Base-by-base conservation (phyloP, 352 stramenopile species). In the Globisporangium cystogenes region DNA sequence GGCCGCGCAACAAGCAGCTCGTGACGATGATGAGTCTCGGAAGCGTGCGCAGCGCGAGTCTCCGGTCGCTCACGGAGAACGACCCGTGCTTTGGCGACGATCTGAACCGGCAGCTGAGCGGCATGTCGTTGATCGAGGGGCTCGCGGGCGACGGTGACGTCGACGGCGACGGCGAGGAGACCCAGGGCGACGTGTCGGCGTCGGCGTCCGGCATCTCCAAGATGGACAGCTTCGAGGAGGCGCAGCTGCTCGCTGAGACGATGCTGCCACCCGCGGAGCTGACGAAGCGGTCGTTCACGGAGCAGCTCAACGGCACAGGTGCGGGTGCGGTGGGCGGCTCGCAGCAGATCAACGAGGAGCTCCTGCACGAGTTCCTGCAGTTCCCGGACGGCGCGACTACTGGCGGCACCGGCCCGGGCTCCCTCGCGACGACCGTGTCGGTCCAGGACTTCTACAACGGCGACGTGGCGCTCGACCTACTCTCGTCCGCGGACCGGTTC, bases 361-460 rank as follows among this genome's bases (percentile, higher is more conserved):
- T 59, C 23, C 39, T 80, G 0, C 60, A 79, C 26, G 64, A 69
- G 29, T 65, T 82, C 31, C 65, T 79, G 29, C 56, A 61, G 46
- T 52, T 52, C 42, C 63, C 70, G n/a, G 68, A 72, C 15, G 62
- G 65, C 26, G n/a, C n/a, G n/a, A n/a, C n/a, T n/a, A 14, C n/a
- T 8, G 24, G 20, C 11, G 43, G 51, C 39, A 11, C 54, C 24
- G 46, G 21, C n/a, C 45, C 45, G 7, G 45, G 15, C 4, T 7
- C 18, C 21, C 29, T 26, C 7, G 51, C 47, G 48, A 64, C 62
- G n/a, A 78, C 64, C 16, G 69, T 83, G 60, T 76, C 73, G 33
- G 73, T 66, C 44, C 73, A 81, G 31, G 73, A 83, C 27, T 83
- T 83, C 36, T 83, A 83, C 61, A 83, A 66, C 57, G 53, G 51